These are phyloP conservation scores for Ceratobasidium sp. DNA, from an alignment of 1,284 basidiomycete genomes.

Conservation along the genomic window DNA sequence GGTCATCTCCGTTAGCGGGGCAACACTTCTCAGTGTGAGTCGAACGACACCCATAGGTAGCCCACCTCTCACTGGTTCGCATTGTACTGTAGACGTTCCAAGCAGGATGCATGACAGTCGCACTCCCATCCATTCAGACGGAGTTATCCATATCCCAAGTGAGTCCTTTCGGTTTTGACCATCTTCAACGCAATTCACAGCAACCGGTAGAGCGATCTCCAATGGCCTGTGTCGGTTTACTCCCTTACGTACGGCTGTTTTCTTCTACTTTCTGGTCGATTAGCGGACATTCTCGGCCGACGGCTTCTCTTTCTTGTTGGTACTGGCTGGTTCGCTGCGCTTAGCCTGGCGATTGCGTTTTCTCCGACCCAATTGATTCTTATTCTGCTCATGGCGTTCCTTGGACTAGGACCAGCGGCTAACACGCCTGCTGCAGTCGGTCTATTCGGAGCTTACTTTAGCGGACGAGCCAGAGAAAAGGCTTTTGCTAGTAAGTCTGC, in stretches of 20 bases:
- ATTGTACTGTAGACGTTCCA: slow-evolving; percentile 32
- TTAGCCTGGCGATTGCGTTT: slow-evolving; percentile 38
- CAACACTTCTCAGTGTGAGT: too few species aligned
- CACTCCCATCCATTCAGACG: slow-evolving; percentile 40
- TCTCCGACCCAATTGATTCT: slow-evolving; percentile 28
- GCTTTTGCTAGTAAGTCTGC: slow-evolving; percentile 36
- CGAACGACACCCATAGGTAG: too few species aligned
- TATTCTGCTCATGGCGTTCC: slow-evolving; percentile 38
- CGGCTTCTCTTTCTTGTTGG: slow-evolving; percentile 40
- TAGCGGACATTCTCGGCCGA: slow-evolving; percentile 40
- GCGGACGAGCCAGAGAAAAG: slow-evolving; percentile 33
- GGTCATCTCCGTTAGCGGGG: slow-evolving; percentile 27
- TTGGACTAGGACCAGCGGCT: slow-evolving; percentile 40
- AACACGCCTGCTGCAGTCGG: slow-evolving; percentile 39
- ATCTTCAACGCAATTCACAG: neutral
- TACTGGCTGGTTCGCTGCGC: slow-evolving; percentile 35
- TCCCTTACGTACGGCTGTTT: slow-evolving; percentile 41
- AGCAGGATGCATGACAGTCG: slow-evolving; percentile 40
- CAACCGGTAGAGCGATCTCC: slow-evolving; percentile 19
- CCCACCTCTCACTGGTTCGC: neutral
- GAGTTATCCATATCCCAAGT: slow-evolving; percentile 39
- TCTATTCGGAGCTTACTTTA: slow-evolving; percentile 39
- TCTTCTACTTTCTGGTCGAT: slow-evolving; percentile 39
- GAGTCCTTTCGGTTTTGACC: neutral
- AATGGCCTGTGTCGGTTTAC: slow-evolving; percentile 35